Evolutionary conservation across 2,329 filamentous ascomycete species (phyloP).

Genomic region (Cytospora schulzeri): DNA sequence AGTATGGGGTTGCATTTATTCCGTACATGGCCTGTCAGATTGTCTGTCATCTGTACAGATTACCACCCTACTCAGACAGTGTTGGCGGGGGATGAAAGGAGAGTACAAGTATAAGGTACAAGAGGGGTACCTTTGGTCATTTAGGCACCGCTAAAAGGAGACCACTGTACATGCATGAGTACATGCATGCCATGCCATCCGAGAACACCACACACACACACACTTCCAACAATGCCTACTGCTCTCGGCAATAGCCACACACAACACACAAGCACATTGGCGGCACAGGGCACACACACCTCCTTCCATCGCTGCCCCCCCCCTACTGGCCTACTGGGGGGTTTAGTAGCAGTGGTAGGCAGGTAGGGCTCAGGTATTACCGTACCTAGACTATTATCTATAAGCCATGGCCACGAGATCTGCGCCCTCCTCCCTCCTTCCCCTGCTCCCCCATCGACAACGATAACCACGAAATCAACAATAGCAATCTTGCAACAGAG

Average conservation of each 20-base stretch:
- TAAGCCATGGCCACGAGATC: constrained; percentile 28
- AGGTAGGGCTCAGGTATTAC: constrained; percentile 11
- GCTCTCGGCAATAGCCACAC: constrained; percentile 1
- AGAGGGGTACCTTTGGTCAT: constrained; percentile 23
- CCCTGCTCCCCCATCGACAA: constrained; percentile 49
- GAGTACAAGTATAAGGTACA: constrained; percentile 6
- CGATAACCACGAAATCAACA: constrained; percentile 47
- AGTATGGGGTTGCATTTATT: not conserved
- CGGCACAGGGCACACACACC: not conserved
- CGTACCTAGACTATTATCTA: constrained; percentile 24
- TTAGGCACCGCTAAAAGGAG: not conserved
- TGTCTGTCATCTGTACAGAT: not conserved
- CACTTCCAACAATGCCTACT: constrained; percentile 4
- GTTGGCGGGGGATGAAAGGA: constrained; percentile 18
- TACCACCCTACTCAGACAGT: constrained; percentile 9
- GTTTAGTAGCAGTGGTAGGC: not conserved
- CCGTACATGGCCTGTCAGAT: not conserved
- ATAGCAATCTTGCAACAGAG: constrained; percentile 50
- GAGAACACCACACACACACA: not conserved
- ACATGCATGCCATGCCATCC: constrained; percentile 11
- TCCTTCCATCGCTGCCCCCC: constrained; percentile 6
- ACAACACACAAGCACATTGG: not conserved
- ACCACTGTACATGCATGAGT: not conserved
- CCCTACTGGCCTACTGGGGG: constrained; percentile 10
- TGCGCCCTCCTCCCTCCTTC: constrained; percentile 41